Evolutionary conservation across 768 basidiomycete species (phyloP).

Genomic region (Gautieria morchelliformis): DNA sequence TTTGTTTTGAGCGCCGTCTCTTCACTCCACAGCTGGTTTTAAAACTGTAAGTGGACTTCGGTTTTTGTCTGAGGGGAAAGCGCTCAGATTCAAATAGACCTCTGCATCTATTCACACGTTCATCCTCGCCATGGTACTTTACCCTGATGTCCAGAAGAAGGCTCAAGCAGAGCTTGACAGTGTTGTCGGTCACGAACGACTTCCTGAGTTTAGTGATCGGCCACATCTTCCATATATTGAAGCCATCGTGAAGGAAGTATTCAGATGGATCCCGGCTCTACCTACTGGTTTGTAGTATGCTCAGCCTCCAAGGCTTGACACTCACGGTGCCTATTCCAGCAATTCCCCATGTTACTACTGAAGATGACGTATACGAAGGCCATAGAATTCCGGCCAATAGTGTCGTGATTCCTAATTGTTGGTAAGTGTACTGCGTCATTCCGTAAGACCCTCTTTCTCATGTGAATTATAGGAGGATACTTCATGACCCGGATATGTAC

Average conservation of each 20-base stretch:
- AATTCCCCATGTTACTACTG: neutral
- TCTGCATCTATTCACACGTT: conserved; percentile 5
- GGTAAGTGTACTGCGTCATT: conserved; percentile 10
- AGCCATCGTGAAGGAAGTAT: conserved; percentile 2
- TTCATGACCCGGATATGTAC: conserved; percentile 17
- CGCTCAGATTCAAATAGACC: neutral
- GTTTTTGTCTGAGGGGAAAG: neutral
- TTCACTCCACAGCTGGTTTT: conserved; percentile 26
- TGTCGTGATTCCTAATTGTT: conserved; percentile 12
- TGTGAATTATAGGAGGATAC: conserved; percentile 1
- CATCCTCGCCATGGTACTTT: conserved; percentile 9
- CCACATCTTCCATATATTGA: neutral
- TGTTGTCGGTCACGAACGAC: neutral
- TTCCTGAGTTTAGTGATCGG: neutral
- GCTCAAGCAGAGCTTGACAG: conserved; percentile 10
- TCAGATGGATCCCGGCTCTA: neutral
- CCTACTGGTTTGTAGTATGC: neutral
- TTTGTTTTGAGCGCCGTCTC: neutral
- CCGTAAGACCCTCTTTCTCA: neutral
- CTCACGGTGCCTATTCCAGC: neutral
- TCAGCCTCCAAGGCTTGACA: neutral
- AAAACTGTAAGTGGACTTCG: conserved; percentile 17
- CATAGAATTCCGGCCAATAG: conserved; percentile 14
- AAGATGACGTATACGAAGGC: conserved; percentile 16
- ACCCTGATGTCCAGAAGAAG: conserved; percentile 8